Evolutionary conservation across 2,329 filamentous ascomycete genomes (phyloP).

Genomic region (Ilyonectria sp.): DNA sequence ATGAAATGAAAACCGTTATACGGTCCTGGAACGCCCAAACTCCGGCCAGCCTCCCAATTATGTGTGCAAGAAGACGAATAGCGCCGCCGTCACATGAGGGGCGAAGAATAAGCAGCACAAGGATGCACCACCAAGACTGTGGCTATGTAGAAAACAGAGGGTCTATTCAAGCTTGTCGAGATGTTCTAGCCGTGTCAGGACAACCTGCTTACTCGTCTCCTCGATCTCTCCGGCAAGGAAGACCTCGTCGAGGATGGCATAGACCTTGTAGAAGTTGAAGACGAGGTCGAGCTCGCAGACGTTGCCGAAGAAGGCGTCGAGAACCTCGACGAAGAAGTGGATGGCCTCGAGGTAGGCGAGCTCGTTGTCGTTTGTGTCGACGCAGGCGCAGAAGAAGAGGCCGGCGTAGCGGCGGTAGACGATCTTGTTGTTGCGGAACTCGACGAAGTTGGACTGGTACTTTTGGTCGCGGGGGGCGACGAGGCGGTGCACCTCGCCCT

Average conservation of each 20-base stretch:
- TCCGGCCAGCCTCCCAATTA: conserved; percentile 24
- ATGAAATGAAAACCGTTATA: conserved; percentile 11
- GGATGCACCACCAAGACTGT: not conserved
- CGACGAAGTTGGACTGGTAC: conserved; percentile 99
- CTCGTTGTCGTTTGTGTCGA: conserved; percentile 99
- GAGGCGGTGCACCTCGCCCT: conserved; percentile 98
- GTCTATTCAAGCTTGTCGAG: conserved; percentile 91
- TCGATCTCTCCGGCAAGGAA: conserved; percentile 98
- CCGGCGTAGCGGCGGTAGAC: conserved; percentile 98
- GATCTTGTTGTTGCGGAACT: conserved; percentile 94
- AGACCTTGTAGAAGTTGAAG: conserved; percentile 89
- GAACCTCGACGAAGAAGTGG: conserved; percentile 99
- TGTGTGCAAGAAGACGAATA: conserved; percentile 20
- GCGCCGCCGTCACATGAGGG: not conserved
- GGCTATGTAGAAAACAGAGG: conserved; percentile 7
- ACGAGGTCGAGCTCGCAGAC: conserved; percentile 97
- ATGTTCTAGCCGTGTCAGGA: conserved; percentile 93
- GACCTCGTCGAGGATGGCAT: conserved; percentile 98
- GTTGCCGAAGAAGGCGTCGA: conserved; percentile 99
- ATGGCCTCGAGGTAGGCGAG: conserved; percentile 97
- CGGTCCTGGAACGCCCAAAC: conserved; percentile 24
- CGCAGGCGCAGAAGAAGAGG: conserved; percentile 98
- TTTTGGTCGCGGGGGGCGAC: conserved; percentile 98
- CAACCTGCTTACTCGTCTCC: conserved; percentile 98
- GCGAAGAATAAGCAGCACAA: not conserved